Base-by-base conservation (phyloP, 2,329 filamentous ascomycete genomes). In the Colletotrichum cuscutae region DNA sequence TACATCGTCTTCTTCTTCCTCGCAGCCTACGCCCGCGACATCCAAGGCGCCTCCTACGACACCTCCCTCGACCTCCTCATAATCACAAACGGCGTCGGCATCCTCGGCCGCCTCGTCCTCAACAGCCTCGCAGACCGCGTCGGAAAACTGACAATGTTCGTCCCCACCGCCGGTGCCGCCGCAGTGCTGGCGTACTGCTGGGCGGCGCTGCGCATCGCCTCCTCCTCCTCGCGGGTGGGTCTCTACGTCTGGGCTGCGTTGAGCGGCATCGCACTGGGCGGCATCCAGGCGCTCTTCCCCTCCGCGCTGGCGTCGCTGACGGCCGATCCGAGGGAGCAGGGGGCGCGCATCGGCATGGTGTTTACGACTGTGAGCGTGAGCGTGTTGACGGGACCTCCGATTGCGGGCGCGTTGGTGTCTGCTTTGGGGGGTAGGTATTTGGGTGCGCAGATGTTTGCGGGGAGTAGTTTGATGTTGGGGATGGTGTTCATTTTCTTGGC, bases 211-310 rank as follows among this genome's bases (percentile, higher is more conserved):
- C 87, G 84, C 1, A 42, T 65, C 8, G 49, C 54, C 11, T 32
- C 32, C 32, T 35, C 11, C 32, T 35, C 32, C 32, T 65, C 49
- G 12, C 49, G 22, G 9, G n/a, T 53, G 12, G 67, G 49, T 6
- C 81, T 94, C 42, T 93, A 93, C 76, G 85, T 83, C 0, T 94
- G 93, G 86, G 83, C 89, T 0, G 82, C 86, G 0, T 84, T 91
- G 69, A 93, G 92, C 77, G 93, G 93, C 59, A 93, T 59, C 87
- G 87, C 2, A 89, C 86, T 57, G 0, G 91, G 90, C 0, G 90
- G 86, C 0, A 88, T 93, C 58, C 92, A 93, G 80, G 87, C 87
- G 5, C 79, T 94, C 4, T 93, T 94, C 75, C 92, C 92, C 0
- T 90, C 91, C 0, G 88, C 87, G 0, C 76, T 92, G 49, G 87